Base-by-base conservation (phyloP, 176 grass and related monocot species). In the Pharus latifolius region DNA sequence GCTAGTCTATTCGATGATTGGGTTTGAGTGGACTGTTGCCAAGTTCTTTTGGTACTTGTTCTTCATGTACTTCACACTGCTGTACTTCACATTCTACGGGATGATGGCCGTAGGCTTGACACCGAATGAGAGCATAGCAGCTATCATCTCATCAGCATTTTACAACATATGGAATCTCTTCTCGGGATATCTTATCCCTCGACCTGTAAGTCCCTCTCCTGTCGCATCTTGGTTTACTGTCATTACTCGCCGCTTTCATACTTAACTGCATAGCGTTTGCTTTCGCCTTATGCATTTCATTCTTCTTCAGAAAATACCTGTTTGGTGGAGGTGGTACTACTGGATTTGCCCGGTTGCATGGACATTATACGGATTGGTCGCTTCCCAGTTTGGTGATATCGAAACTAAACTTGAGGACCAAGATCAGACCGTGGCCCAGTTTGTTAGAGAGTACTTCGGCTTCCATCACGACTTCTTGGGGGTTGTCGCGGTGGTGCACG, bases 11-110 rank as follows among this genome's bases (percentile, higher is more conserved):
- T 66, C 75, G 4, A 88, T 96, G 92, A 88, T 91, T 71, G 88
- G 79, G 47, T 88, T 91, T 47, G 88, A 91, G 45, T 96, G 92
- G 92, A 88, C 78, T 2, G 88, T 46, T 52, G 79, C 66, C 33
- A 96, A 91, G 76, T 96, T 96, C 85, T 82, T 97, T 37, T 92
- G 89, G 86, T 92, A 89, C 59, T 8, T 92, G 14, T 97, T 92
- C 83, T 97, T 97, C 83, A 97, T 92, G 89, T 97, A 89, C 86
- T 90, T 92, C 85, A 88, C 88, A 3, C 60, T 96, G 46, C 67
- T 88, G 8, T 96, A 96, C 72, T 91, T 88, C 79, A 97, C 89
- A 24, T 89, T 87, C 64, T 97, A 97, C 5, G 93, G 89, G 6
- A 97, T 97, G 93, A 92, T 90, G 93, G 86, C 89, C 0, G 93